Conservation (phyloP, 2,329 filamentous ascomycete species). For the Microcera coccophila region DNA sequence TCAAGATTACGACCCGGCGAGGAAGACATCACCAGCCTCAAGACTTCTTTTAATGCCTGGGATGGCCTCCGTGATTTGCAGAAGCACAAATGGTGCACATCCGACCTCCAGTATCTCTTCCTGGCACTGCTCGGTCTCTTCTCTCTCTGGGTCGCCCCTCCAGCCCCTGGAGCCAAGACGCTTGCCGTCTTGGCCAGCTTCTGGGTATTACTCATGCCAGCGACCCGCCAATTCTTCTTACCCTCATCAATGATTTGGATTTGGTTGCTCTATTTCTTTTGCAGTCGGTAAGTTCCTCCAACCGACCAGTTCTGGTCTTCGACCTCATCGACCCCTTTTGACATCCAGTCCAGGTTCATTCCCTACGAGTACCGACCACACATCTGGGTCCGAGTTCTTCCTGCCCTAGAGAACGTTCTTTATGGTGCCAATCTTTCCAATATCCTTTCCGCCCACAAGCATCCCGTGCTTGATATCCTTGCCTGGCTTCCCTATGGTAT, state of each 20-base stretch:
- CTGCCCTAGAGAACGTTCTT: conserved; percentile 90
- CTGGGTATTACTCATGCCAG: conserved; percentile 70
- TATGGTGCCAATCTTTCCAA: conserved; percentile 96
- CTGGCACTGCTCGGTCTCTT: conserved; percentile 74
- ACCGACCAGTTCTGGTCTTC: background rate
- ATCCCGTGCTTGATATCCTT: conserved; percentile 76
- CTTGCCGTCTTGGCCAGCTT: conserved; percentile 64
- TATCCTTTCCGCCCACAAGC: conserved; percentile 86
- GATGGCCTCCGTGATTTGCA: conserved; percentile 74
- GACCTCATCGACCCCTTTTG: background rate
- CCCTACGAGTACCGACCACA: conserved; percentile 82
- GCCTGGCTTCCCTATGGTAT: conserved; percentile 94
- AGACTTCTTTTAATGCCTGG: conserved; percentile 76
- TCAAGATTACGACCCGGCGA: conserved; percentile 32
- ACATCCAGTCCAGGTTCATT: conserved; percentile 78
- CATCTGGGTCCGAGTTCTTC: conserved; percentile 93
- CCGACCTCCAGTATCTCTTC: conserved; percentile 81
- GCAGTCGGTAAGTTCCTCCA: conserved; percentile 68
- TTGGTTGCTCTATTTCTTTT: conserved; percentile 89
- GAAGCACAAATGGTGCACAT: conserved; percentile 72
- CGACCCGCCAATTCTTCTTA: conserved; percentile 86
- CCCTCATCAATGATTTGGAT: conserved; percentile 80
- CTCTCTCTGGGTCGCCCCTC: conserved; percentile 76
- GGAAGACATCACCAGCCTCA: conserved; percentile 67
- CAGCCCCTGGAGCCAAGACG: conserved; percentile 75